Conservation (phyloP, 768 basidiomycete genomes). For the Tephrocybe sp. region DNA sequence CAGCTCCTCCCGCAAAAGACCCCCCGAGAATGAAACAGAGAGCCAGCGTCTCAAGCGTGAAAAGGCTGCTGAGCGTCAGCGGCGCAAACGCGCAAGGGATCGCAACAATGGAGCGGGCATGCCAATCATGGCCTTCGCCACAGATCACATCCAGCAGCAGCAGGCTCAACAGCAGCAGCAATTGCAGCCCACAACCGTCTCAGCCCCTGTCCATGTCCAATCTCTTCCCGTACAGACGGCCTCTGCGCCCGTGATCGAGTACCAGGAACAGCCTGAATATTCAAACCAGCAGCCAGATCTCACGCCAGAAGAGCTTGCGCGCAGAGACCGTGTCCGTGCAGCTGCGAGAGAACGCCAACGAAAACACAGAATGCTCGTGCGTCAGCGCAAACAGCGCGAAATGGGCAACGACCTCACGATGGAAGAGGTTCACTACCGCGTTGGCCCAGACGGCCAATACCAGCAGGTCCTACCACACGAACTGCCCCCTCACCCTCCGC, state of each 20-base stretch:
- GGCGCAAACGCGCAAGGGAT: conserved; percentile 77
- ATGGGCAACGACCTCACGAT: conserved; percentile 74
- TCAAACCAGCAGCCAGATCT: conserved; percentile 31
- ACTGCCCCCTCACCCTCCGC: conserved; percentile 39
- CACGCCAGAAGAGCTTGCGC: conserved; percentile 61
- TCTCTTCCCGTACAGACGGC: conserved; percentile 9
- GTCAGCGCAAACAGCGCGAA: conserved; percentile 78
- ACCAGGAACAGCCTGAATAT: conserved; percentile 15
- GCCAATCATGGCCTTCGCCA: conserved; percentile 37
- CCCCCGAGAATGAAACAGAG: conserved; percentile 71
- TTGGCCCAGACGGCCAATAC: conserved; percentile 46
- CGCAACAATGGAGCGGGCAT: conserved; percentile 37
- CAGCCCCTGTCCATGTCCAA: conserved; percentile 1
- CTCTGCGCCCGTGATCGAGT: conserved; percentile 19
- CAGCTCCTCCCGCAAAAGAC: conserved; percentile 46
- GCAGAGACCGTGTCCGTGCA: conserved; percentile 69
- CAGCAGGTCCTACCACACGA: conserved; percentile 43
- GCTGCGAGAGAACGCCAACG: conserved; percentile 80
- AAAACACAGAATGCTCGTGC: conserved; percentile 76
- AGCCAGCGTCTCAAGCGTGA: conserved; percentile 75
- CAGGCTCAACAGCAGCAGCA: conserved; percentile 16
- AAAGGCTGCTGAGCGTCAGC: conserved; percentile 84
- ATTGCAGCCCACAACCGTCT: conserved; percentile 26
- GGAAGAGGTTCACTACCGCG: conserved; percentile 66
- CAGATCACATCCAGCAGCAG: conserved; percentile 26